These are phyloP conservation scores for Epichloe coenophiala DNA, from an alignment of 2,329 filamentous ascomycete genomes.

Conservation along the genomic window DNA sequence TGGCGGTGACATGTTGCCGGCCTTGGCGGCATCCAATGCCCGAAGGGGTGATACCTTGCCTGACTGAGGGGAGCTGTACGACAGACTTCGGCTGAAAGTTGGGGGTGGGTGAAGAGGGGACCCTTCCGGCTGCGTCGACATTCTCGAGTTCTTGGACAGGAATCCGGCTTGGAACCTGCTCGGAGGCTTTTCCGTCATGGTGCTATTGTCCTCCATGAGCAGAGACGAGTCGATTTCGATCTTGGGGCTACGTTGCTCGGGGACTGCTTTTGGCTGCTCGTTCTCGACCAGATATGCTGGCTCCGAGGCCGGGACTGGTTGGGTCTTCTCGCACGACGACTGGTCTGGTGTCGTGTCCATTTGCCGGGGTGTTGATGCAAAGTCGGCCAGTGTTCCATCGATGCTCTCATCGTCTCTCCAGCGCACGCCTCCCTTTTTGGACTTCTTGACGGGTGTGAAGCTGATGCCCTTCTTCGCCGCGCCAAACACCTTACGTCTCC, in stretches of 20 bases:
- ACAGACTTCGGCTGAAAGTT: constrained; percentile 41
- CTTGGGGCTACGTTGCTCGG: constrained; percentile 40
- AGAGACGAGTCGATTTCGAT: constrained; percentile 19
- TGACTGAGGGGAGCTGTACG: constrained; percentile 26
- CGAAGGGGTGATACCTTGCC: constrained; percentile 32
- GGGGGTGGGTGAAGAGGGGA: constrained; percentile 50
- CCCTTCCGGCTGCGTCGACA: constrained; percentile 31
- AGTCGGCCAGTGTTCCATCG: constrained; percentile 75
- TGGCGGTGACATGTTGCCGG: constrained; percentile 36
- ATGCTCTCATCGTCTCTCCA: constrained; percentile 87
- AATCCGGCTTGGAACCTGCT: constrained; percentile 84
- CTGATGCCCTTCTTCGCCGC: constrained; percentile 53
- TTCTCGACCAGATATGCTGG: constrained; percentile 11
- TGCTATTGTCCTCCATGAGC: constrained; percentile 27
- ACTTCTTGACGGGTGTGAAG: constrained; percentile 71
- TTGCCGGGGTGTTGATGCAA: constrained; percentile 77
- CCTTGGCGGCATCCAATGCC: constrained; percentile 34
- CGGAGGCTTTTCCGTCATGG: constrained; percentile 20
- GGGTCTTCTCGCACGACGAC: constrained; percentile 11
- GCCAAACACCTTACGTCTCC: constrained; percentile 56
- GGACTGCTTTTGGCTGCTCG: constrained; percentile 21
- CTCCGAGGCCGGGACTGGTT: constrained; percentile 19
- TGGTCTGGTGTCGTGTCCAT: constrained; percentile 37
- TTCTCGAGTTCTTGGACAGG: constrained; percentile 43
- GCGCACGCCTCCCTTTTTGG: constrained; percentile 65